A percentile compares a stretch with the other conserved stretches of the same genome.
Evolutionary conservation across 768 basidiomycete genomes (phyloP).

Genomic region (Amanita inopinata): DNA sequence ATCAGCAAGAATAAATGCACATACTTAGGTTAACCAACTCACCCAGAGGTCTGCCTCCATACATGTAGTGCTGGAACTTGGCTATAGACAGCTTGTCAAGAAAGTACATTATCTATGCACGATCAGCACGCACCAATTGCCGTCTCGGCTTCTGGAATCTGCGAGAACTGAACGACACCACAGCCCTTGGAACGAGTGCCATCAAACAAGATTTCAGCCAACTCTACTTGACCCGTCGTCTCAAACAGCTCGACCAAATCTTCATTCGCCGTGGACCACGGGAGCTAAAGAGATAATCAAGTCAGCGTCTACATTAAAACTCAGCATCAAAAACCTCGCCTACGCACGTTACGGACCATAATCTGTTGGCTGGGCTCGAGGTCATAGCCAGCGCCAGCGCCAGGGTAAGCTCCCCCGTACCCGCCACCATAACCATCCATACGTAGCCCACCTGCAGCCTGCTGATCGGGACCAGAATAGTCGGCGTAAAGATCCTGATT

Average conservation of each 20-base stretch:
- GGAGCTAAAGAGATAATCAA: conserved; percentile 44
- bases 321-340: neutral
- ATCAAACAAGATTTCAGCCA: conserved; percentile 92
- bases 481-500: conserved; percentile 88
- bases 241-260: conserved; percentile 97
- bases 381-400: conserved; percentile 35
- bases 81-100: conserved; percentile 28
- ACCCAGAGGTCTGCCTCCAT: conserved; percentile 85
- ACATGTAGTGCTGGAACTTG: conserved; percentile 95
- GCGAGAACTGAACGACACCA: conserved; percentile 92
- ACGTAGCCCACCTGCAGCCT: conserved; percentile 31
- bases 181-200: conserved; percentile 88
- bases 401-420: conserved; percentile 21
- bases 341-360: conserved; percentile 93
- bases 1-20: conserved; percentile 4
- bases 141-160: conserved; percentile 83
- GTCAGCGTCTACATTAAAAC: conserved; percentile 6
- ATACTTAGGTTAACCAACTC: conserved; percentile 19
- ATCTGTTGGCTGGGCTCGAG: conserved; percentile 94
- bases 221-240: conserved; percentile 90
- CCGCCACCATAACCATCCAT: conserved; percentile 29
- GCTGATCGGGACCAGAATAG: conserved; percentile 82
- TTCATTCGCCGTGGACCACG: conserved; percentile 99
- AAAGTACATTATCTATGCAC: neutral
- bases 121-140: conserved; percentile 64